A percentile compares a stretch with the other conserved stretches of the same genome.
phyloP scores from a whole-genome alignment of 208 protist species.

The Porcisia deanei region DNA sequence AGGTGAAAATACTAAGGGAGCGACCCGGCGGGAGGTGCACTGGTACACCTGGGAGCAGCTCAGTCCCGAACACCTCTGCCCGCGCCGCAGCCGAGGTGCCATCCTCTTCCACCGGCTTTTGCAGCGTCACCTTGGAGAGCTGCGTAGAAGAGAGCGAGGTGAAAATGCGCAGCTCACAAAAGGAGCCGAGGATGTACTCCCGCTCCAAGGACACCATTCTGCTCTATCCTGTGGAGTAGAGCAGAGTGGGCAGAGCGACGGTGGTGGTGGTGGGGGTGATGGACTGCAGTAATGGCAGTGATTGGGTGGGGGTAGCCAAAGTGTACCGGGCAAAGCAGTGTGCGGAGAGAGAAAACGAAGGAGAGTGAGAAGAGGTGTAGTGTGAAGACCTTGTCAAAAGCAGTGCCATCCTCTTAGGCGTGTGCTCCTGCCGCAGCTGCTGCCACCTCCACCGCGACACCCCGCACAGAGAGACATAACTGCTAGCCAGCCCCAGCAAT shows the following conservation, averaged over 20 bases:
- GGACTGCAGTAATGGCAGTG: not conserved
- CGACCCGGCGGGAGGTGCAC: slow-evolving; percentile 44
- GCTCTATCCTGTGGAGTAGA: not conserved
- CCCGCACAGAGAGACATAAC: too few species aligned
- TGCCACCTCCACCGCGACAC: not conserved
- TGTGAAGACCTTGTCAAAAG: not conserved
- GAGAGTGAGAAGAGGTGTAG: not conserved
- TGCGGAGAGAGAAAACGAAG: not conserved
- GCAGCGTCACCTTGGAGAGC: slow-evolving; percentile 35
- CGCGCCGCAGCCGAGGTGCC: slow-evolving; percentile 19
- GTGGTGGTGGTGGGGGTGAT: not conserved
- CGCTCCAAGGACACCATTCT: slow-evolving; percentile 34
- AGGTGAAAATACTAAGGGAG: slow-evolving; percentile 55
- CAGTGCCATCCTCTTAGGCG: not conserved
- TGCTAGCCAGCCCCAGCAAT: not conserved
- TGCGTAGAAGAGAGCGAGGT: slow-evolving; percentile 24
- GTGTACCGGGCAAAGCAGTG: not conserved
- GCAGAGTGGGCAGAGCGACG: not conserved
- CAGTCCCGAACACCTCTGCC: slow-evolving; percentile 60
- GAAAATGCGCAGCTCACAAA: slow-evolving; percentile 55
- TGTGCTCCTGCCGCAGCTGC: not conserved
- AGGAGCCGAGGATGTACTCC: slow-evolving; percentile 46
- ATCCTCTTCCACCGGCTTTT: slow-evolving; percentile 12
- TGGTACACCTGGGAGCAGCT: slow-evolving; percentile 48
- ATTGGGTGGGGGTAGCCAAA: not conserved